Base-by-base conservation (phyloP, 208 protist genomes). In the Leishmania lainsoni region DNA sequence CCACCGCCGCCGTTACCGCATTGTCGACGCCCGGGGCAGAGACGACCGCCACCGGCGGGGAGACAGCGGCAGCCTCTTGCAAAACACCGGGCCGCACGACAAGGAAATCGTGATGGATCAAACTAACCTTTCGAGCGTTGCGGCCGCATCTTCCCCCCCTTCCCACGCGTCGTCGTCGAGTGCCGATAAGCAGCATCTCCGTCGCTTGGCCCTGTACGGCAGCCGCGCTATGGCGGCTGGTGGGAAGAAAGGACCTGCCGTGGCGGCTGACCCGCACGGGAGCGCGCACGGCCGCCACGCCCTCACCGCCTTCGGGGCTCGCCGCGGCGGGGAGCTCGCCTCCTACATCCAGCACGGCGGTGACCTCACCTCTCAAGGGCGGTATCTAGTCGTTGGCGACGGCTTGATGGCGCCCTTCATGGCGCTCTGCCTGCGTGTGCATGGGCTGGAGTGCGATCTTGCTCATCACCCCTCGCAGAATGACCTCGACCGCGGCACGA, bases 331-430 rank as follows among this genome's bases (percentile, higher is more conserved):
- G n/a, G 87, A 88, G 71, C 81, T 94, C 16, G 81, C 84, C 8
- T 81, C 80, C 48, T 92, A 89, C 78, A 90, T 95, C 29, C 86
- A 86, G 66, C 82, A 77, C 32, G 75, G 84, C 35, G 85, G 83
- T 39, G 87, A 93, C 22, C 76, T 96, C n/a, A 87, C 75, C 29
- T 86, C 91, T 39, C 83, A 88, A 35, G 90, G 86, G 3, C 96
- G 94, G 73, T 98, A 97, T 80, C 84, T 98, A 6, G 94, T 98
- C 54, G 89, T 98, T 14, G 96, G 96, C 1, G 96, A 98, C 82
- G 92, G 94, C 20, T 83, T 98, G 61, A 96, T 98, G 92, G 93
- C 93, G 1, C 96, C 96, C 1, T 97, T 98, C 79, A 98, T 98
- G 96, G 94, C 96, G 29, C 82, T 98, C 29, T 97, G 94, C 75